Base-by-base conservation (phyloP, 2,329 filamentous ascomycete genomes). In the Trichoderma brevicompactum region DNA sequence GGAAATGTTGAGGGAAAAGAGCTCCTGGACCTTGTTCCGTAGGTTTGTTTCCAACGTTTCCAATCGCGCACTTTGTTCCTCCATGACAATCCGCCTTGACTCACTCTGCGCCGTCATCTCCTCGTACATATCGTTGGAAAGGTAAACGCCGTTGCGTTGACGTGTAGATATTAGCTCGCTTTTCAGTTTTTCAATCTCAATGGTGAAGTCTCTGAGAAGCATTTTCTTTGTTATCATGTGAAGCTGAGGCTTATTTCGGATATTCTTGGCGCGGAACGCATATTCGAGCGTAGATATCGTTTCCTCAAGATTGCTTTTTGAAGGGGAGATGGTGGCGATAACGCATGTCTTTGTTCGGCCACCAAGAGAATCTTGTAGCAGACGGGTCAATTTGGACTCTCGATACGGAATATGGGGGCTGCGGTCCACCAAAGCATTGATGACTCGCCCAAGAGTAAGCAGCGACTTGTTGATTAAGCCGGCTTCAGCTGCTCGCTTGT, bases 211-310 rank as follows among this genome's bases (percentile, higher is more conserved):
- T 66, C 87, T 89, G 10, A 99, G 83, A 12, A 99, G 79, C 3
- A 92, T 97, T 79, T 95, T 96, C 79, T 98, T 99, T 69, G 92
- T 94, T 69, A 98, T 87, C 55, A 92, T 91, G 77, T 98, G 99
- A 72, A 96, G 85, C 74, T 99, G 95, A 0, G 95, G 96, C 78
- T 97, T 97, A 78, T 99, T 99, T 56, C 92, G 91, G 72, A 99
- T 99, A 71, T 99, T 98, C 82, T 99, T 99, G 15, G 95, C 95
- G 53, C 95, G 87, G 79, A 98, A 98, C 10, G 95, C 96, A 74
- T 99, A 99, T 76, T 99, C 95, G 1, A 99, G 84, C 0, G 96
- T 99, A 0, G 95, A 98, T 67, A 99, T 98, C 0, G 96, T 99
- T 78, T 99, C 95, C 74, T 99, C 95, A 1, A 99, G 82, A 72